Base-by-base conservation (phyloP, 805 yeast genomes). In the Candida chauliodis region DNA sequence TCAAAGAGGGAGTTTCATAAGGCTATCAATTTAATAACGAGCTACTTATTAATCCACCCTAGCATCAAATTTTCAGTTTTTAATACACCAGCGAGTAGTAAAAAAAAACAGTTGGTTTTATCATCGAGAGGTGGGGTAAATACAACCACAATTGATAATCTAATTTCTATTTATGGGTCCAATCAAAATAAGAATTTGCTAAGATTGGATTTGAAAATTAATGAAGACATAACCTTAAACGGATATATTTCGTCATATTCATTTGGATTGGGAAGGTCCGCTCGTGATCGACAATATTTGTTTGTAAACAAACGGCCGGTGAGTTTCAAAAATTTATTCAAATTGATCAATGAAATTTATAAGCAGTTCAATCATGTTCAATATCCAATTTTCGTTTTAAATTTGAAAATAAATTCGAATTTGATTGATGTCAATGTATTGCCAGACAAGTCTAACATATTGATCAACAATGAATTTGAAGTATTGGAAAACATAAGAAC, bases 391-490 rank as follows among this genome's bases (percentile, higher is more conserved):
- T 67, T 84, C 34, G 67, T 88, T 2, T 49, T 87, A 2, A 71
- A 93, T 56, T 47, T 93, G 15, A 50, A 52, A 10, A 53, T 87
- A 5, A 70, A 74, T 28, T 68, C 84, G 0, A 49, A 53, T 18
- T 63, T 67, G 26, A 43, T 82, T n/a, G 99, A 93, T 59, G 71
- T 93, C 14, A 93, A 93, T 58, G 84, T 93, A 1, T 81, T 96
- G 0, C 98, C 99, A 0, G 97, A 93, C 56, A 93, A 93, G 55
- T 68, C 91, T 37, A 75, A 79, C 2, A 69, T 90, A 2, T 53
- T 85, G 50, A 53, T 89, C 2, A 88, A 81, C 42, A 69, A 79
- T 44, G 97, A 90, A 56, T 55, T 59, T 3, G 55, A 62, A n/a
- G 54, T 90, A 1, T 47, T 84, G 4, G 84, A 80, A 23, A 59